Base-by-base conservation (phyloP, 768 basidiomycete genomes). In the Amanita rubescens region DNA sequence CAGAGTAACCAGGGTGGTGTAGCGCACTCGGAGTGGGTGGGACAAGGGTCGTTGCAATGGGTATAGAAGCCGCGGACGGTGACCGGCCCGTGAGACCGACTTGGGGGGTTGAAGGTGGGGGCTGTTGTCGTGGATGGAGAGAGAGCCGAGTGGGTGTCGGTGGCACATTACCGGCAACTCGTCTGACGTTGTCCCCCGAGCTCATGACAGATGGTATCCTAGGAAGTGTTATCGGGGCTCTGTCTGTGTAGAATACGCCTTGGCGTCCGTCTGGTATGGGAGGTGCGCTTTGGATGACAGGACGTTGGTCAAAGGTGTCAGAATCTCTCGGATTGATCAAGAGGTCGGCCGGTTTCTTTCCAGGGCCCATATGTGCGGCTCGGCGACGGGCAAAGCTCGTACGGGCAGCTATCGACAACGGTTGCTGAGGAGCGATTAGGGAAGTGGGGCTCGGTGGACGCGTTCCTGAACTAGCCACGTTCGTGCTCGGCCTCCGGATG, bases 291-390 rank as follows among this genome's bases (percentile, higher is more conserved):
- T 89, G 87, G 32, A 90, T 85, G 45, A 77, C 75, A 20, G 86
- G 85, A 37, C 84, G 69, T 53, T 79, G 79, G 55, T 82, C 81
- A 22, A 70, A 65, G 12, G 71, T 71, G 27, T 78, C 75, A 4
- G 72, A 63, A 56, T 83, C 84, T 49, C 84, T 73, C 9, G 87
- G 85, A 58, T 80, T 85, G 72, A 90, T 88, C 56, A 88, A 61
- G 56, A 89, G 85, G 61, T 90, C 87, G 1, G 87, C 86, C 0
- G 87, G 87, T 66, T 88, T 90, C 68, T 75, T 85, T 64, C 78
- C 58, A 20, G 44, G 5, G n/a, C 82, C 81, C 11, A 82, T 58
- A 54, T 81, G 81, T 24, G 78, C 79, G 9, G 86, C 83, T 43
- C 87, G 80, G 51, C 88, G 86, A 34, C 80, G 78, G 12, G 86